These are phyloP conservation scores for Acephala macrosclerotiorum DNA, from an alignment of 2,329 filamentous ascomycete species.

Conservation along the genomic window DNA sequence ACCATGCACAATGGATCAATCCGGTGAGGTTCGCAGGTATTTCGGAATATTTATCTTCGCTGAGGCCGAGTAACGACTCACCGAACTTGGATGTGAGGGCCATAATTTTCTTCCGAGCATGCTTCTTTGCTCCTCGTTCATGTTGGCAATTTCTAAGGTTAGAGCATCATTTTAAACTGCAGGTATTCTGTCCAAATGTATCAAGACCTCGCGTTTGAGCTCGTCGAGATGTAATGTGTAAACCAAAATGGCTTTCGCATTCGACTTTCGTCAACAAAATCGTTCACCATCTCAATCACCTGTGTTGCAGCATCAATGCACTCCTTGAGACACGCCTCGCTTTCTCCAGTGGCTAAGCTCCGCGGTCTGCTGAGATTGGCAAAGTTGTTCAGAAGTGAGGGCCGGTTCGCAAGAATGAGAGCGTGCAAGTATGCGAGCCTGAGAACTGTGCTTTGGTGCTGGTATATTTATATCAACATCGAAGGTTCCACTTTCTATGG, in stretches of 20 bases:
- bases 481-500: constrained; percentile 48
- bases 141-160: not conserved
- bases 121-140: not conserved
- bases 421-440: constrained; percentile 62
- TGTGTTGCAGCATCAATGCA: constrained; percentile 56
- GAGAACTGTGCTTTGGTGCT: constrained; percentile 58
- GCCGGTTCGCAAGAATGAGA: constrained; percentile 61
- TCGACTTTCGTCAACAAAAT: constrained; percentile 48
- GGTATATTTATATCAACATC: constrained; percentile 54
- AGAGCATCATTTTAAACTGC: not conserved
- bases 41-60: constrained; percentile 32
- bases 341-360: constrained; percentile 34
- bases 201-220: constrained; percentile 36
- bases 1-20: constrained; percentile 61
- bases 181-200: constrained; percentile 2
- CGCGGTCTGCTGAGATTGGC: constrained; percentile 44
- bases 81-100: constrained; percentile 50
- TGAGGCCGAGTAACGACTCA: constrained; percentile 51
- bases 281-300: constrained; percentile 52
- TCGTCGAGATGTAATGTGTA: constrained; percentile 59
- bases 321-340: constrained; percentile 46
- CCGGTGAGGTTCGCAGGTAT: constrained; percentile 46
- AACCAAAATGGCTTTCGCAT: constrained; percentile 47
- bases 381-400: constrained; percentile 57
- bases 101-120: constrained; percentile 45